Percentiles rank a stretch among this genome's conserved stretches.
Evolutionary conservation across 768 basidiomycete genomes (phyloP).

Genomic region (Omphalotus guepiniiformis): DNA sequence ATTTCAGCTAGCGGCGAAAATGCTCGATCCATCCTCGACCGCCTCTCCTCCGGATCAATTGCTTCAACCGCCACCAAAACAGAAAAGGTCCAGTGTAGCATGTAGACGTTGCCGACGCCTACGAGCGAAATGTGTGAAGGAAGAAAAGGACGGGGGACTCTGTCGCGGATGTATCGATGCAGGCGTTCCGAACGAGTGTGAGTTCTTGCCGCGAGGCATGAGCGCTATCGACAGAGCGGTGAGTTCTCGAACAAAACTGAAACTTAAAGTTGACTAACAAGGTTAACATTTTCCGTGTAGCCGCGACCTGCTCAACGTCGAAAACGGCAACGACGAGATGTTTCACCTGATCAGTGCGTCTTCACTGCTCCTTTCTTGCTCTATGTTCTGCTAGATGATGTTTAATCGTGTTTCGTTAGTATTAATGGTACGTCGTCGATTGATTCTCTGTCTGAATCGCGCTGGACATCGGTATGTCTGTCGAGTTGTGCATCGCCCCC

Average conservation of each 20-base stretch:
- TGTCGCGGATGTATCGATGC: conserved; percentile 11
- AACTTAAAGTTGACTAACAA: background rate
- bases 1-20: conserved; percentile 1
- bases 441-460: background rate
- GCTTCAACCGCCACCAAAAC: conserved; percentile 10
- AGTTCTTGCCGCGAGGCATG: conserved; percentile 12
- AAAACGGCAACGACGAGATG: conserved; percentile 9
- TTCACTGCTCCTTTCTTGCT: background rate
- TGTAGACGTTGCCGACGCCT: conserved; percentile 12
- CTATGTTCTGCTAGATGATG: too few relatives aligned
- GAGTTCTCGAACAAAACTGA: background rate
- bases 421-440: background rate
- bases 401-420: too few relatives aligned
- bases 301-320: conserved; percentile 12
- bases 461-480: too few relatives aligned
- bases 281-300: background rate
- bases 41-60: conserved; percentile 9
- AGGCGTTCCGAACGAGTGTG: conserved; percentile 12
- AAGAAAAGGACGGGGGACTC: conserved; percentile 9
- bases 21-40: conserved; percentile 11
- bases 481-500: too few relatives aligned
- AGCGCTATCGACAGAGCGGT: conserved; percentile 13
- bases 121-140: conserved; percentile 13
- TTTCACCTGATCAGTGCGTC: conserved; percentile 9
- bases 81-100: conserved; percentile 13